A percentile compares a stretch with the other conserved stretches of the same genome.
Conservation (phyloP, 495 filamentous ascomycete species). For the Trichocladium antarcticum region DNA sequence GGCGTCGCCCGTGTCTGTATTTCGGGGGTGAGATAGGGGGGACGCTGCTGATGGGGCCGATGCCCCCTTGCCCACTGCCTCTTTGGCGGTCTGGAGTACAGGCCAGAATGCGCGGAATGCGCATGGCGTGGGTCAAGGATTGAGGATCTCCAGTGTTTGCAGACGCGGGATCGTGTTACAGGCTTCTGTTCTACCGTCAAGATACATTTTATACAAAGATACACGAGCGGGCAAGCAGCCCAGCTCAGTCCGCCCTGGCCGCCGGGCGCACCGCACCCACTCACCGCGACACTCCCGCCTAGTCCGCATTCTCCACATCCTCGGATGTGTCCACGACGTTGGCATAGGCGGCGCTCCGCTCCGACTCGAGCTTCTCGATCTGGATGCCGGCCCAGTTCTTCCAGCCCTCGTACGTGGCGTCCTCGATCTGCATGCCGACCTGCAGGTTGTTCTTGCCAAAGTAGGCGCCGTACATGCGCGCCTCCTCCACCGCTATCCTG, state of each 20-base stretch:
- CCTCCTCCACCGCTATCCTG: conserved; percentile 81
- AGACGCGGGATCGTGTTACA: neutral
- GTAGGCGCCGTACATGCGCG: conserved; percentile 67
- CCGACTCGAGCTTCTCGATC: conserved; percentile 32
- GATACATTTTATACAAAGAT: conserved; percentile 3
- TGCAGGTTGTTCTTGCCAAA: conserved; percentile 68
- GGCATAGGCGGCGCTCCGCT: conserved; percentile 39
- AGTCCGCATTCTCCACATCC: conserved; percentile 3
- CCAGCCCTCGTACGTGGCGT: conserved; percentile 66
- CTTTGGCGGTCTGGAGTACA: too few relatives aligned
- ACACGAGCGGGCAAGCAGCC: neutral
- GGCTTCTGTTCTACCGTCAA: conserved; percentile 3
- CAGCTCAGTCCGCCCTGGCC: neutral
- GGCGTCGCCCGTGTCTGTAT: too few relatives aligned
- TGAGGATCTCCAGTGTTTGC: neutral
- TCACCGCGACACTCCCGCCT: neutral
- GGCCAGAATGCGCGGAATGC: neutral
- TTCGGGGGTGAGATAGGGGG: too few relatives aligned
- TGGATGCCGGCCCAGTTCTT: conserved; percentile 59
- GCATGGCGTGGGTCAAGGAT: neutral
- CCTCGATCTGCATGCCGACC: conserved; percentile 73
- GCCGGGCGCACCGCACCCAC: neutral
- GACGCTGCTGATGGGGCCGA: too few relatives aligned
- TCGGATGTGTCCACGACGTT: conserved; percentile 14
- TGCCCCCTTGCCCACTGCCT: too few relatives aligned